phyloP scores from a whole-genome alignment of 768 basidiomycete species.

The Leccinum sublutescens region DNA sequence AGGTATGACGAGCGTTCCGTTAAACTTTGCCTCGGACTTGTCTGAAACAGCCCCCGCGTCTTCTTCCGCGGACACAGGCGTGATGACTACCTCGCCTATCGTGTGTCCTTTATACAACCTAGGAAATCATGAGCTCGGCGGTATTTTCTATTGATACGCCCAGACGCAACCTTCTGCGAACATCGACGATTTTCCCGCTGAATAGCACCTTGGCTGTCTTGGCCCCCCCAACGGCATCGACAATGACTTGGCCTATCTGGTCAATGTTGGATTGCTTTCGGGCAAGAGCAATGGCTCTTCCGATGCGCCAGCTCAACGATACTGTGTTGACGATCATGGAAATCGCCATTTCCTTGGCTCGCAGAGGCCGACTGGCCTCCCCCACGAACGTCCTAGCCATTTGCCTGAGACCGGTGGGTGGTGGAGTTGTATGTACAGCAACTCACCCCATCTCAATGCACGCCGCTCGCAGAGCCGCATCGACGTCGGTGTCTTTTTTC shows the following conservation, averaged over 20 bases:
- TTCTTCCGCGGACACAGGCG: constrained; percentile 27
- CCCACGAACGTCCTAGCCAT: constrained; percentile 42
- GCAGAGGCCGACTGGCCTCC: constrained; percentile 41
- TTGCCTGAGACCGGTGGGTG: neutral
- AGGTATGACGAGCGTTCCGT: constrained; percentile 44
- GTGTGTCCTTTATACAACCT: constrained; percentile 40
- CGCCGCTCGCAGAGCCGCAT: constrained; percentile 44
- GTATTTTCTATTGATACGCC: neutral
- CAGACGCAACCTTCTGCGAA: constrained; percentile 35
- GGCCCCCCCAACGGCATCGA: constrained; percentile 36
- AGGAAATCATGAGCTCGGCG: neutral
- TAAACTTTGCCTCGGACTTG: constrained; percentile 20
- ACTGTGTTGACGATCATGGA: constrained; percentile 51
- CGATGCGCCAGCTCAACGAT: constrained; percentile 63
- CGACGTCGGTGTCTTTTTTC: constrained; percentile 43
- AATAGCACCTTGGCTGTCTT: constrained; percentile 45
- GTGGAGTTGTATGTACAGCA: neutral
- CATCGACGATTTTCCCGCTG: constrained; percentile 58
- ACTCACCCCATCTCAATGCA: constrained; percentile 50
- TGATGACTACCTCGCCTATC: constrained; percentile 38
- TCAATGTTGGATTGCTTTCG: constrained; percentile 46
- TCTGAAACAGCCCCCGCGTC: constrained; percentile 27
- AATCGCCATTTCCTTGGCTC: constrained; percentile 33
- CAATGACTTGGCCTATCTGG: constrained; percentile 34
- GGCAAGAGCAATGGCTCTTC: constrained; percentile 53